A percentile compares a stretch with the other conserved stretches of the same genome.
Evolutionary conservation across 495 filamentous ascomycete species (phyloP).

Genomic region (Parathielavia appendiculata): DNA sequence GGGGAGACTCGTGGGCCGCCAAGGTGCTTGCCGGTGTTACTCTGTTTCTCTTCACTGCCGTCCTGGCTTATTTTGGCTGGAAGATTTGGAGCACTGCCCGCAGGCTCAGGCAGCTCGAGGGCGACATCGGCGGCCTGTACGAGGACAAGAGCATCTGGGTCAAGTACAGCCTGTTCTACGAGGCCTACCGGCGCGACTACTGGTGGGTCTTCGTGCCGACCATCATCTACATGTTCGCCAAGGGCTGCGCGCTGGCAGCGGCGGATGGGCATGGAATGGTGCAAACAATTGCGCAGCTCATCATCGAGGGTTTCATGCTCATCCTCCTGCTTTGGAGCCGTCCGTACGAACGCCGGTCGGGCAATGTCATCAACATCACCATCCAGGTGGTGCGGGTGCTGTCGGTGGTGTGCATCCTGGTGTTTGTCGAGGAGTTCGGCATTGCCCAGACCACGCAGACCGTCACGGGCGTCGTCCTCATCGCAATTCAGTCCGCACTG

Average conservation of each 20-base stretch:
- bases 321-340: slow-evolving; percentile 73
- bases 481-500: slow-evolving; percentile 80
- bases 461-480: slow-evolving; percentile 77
- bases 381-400: slow-evolving; percentile 94
- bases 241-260: slow-evolving; percentile 80
- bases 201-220: slow-evolving; percentile 95
- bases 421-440: slow-evolving; percentile 91
- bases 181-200: slow-evolving; percentile 84
- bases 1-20: slow-evolving; percentile 93
- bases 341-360: slow-evolving; percentile 77
- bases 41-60: slow-evolving; percentile 67
- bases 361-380: slow-evolving; percentile 88
- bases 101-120: slow-evolving; percentile 66
- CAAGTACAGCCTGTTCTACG: slow-evolving; percentile 96
- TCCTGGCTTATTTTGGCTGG: slow-evolving; percentile 73
- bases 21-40: slow-evolving; percentile 81
- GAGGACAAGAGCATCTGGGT: slow-evolving; percentile 88
- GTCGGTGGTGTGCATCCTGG: slow-evolving; percentile 80
- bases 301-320: slow-evolving; percentile 69
- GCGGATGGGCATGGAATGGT: slow-evolving; percentile 80
- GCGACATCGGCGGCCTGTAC: slow-evolving; percentile 68
- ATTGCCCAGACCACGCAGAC: slow-evolving; percentile 94
- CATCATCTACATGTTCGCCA: slow-evolving; percentile 90
- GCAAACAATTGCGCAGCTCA: slow-evolving; percentile 72
- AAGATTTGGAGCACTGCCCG: slow-evolving; percentile 76